Evolutionary conservation across 352 stramenopile species (phyloP).

Genomic region (Pythium folliculosum): DNA sequence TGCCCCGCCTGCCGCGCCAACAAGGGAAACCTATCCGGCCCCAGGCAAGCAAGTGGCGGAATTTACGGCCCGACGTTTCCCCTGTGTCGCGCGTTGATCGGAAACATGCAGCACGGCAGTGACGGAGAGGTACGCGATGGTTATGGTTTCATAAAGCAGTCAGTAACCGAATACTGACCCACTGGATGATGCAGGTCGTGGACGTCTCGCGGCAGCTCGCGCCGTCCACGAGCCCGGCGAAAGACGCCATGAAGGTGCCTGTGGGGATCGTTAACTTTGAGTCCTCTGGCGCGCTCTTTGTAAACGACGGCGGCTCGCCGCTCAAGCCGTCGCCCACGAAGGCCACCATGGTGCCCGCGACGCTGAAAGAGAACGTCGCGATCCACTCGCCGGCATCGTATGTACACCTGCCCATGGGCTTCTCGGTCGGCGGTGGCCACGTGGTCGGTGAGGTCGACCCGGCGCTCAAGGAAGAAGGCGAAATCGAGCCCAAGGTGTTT

Average conservation of each 20-base stretch:
- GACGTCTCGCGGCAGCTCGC: constrained; percentile 24
- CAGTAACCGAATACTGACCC: too few relatives aligned
- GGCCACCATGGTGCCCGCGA: not conserved
- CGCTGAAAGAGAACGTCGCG: constrained; percentile 14
- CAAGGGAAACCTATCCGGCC: not conserved
- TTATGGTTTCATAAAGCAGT: too few relatives aligned
- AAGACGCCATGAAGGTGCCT: constrained; percentile 27
- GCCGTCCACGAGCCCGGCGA: constrained; percentile 37
- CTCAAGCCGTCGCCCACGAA: constrained; percentile 27
- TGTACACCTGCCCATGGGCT: constrained; percentile 30
- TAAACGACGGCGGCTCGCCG: constrained; percentile 17
- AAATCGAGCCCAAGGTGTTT: constrained; percentile 56
- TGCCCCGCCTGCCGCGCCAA: too few relatives aligned
- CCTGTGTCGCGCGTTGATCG: not conserved
- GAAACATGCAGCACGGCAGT: constrained; percentile 11
- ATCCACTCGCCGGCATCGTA: constrained; percentile 32
- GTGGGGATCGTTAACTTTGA: constrained; percentile 41
- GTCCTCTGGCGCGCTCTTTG: constrained; percentile 21
- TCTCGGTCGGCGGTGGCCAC: constrained; percentile 33
- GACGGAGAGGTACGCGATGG: constrained; percentile 16
- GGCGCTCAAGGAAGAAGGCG: constrained; percentile 33
- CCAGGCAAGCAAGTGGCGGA: too few relatives aligned
- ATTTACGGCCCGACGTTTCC: not conserved
- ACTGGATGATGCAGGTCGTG: constrained; percentile 2
- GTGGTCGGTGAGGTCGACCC: constrained; percentile 30